Evolutionary conservation across 495 filamentous ascomycete species (phyloP).

Genomic region (Penicillium roqueforti): DNA sequence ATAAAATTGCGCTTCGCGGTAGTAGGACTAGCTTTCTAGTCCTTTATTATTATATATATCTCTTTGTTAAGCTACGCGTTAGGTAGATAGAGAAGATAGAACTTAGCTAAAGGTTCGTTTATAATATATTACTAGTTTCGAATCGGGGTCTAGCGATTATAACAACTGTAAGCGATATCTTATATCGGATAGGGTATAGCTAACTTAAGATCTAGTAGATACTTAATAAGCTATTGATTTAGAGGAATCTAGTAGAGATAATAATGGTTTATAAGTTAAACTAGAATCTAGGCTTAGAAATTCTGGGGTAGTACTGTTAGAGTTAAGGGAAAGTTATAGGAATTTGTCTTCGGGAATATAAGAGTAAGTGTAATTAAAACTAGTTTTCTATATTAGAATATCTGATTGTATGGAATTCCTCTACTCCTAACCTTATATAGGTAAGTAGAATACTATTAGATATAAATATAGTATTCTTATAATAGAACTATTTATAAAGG

Average conservation of each 20-base stretch:
- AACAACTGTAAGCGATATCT: too few relatives aligned
- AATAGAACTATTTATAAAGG: conserved; percentile 16
- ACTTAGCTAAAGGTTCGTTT: too few relatives aligned
- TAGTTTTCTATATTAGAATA: conserved; percentile 21
- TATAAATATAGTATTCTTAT: conserved; percentile 25
- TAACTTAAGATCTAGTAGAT: conserved; percentile 18
- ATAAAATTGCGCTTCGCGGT: conserved; percentile 35
- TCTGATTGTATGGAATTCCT: conserved; percentile 20
- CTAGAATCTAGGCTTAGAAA: conserved; percentile 16
- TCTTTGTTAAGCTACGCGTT: conserved; percentile 4
- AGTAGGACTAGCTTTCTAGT: too few relatives aligned
- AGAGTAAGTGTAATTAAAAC: conserved; percentile 20
- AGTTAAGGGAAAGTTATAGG: too few relatives aligned
- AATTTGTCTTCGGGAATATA: conserved; percentile 20
- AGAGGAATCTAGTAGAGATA: conserved; percentile 12
- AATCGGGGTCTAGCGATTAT: too few relatives aligned
- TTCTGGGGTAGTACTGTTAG: conserved; percentile 13
- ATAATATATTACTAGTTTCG: too few relatives aligned
- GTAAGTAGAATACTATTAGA: conserved; percentile 27
- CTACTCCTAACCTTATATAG: conserved; percentile 28
- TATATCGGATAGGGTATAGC: too few relatives aligned
- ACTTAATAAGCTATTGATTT: conserved; percentile 18
- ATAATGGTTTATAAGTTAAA: conserved; percentile 24
- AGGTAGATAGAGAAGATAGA: too few relatives aligned
- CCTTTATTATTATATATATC: too few relatives aligned